Base-by-base conservation (phyloP, 2,329 filamentous ascomycete genomes). In the Penicillium italicum region DNA sequence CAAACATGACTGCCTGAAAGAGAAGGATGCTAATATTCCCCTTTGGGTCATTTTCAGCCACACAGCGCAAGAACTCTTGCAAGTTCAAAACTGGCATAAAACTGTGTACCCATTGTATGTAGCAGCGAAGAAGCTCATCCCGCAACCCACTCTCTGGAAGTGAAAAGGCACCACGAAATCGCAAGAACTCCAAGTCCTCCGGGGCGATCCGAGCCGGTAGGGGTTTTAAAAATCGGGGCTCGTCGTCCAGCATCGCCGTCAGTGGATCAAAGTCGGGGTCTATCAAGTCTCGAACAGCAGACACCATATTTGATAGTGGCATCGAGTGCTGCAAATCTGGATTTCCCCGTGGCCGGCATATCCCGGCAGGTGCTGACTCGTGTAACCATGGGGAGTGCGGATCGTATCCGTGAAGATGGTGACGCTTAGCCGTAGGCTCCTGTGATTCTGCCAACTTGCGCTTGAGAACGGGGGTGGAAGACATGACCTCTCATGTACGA, bases 1-100 rank as follows among this genome's bases (percentile, higher is more conserved):
- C 87, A 70, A 96, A 96, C 89, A 96, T 93, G 61, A 96, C 86
- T n/a, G 91, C 88, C 68, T 96, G 91, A 70, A 94, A 96, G 1
- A 96, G 77, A 55, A 96, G 81, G 63, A 96, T 76, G 74, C 91
- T 96, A 61, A 90, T 81, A 71, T 86, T 86, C 55, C 82, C 80
- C 44, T 81, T 77, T 4, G 88, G 88, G 68, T 92, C 87, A 83
- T 66, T 83, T 74, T 69, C 83, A 73, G 63, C 87, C 67, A 74
- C 88, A 18, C 68, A 69, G 50, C 70, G 69, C 5, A 85, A 66
- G 57, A 85, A 80, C 26, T 83, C 80, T 58, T 83, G 80, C 41
- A 85, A 64, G 53, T 85, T 90, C 61, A 96, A 74, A 40, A 95
- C 79, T 12, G 91, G 91, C 90, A 96, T 94, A 70, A 90, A 96